These are phyloP conservation scores for Blastocystis sp. DNA, from an alignment of 352 stramenopile species.

Conservation along the genomic window DNA sequence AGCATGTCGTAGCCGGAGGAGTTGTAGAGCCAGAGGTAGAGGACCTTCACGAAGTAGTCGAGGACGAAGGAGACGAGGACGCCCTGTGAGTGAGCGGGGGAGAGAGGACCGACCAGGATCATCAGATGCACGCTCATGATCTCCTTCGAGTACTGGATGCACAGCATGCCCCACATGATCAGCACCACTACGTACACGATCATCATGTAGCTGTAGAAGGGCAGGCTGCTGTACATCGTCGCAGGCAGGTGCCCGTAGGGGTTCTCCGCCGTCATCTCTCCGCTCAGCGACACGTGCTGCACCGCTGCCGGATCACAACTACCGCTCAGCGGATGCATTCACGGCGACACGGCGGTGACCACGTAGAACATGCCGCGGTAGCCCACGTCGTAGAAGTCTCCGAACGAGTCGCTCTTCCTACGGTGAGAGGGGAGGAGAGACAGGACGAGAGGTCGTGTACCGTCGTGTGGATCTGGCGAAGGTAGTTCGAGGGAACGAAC, in stretches of 20 bases:
- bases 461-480: background rate
- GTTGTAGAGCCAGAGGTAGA: constrained; percentile 55
- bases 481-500: background rate
- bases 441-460: background rate
- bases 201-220: constrained; percentile 47
- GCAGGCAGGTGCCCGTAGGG: constrained; percentile 45
- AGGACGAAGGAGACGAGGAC: constrained; percentile 44
- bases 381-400: background rate
- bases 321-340: background rate
- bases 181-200: constrained; percentile 24
- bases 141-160: constrained; percentile 53
- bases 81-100: background rate
- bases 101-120: background rate
- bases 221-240: constrained; percentile 39
- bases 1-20: constrained; percentile 7
- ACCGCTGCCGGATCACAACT: constrained; percentile 14
- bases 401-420: background rate
- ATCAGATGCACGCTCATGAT: constrained; percentile 56
- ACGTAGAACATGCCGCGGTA: constrained; percentile 39
- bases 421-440: background rate
- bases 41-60: constrained; percentile 31
- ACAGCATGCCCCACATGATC: constrained; percentile 50
- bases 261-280: constrained; percentile 44
- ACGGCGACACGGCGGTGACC: constrained; percentile 18
- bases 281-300: background rate